Evolutionary conservation across 805 yeast species (phyloP).

Genomic region (Teunomyces stri): DNA sequence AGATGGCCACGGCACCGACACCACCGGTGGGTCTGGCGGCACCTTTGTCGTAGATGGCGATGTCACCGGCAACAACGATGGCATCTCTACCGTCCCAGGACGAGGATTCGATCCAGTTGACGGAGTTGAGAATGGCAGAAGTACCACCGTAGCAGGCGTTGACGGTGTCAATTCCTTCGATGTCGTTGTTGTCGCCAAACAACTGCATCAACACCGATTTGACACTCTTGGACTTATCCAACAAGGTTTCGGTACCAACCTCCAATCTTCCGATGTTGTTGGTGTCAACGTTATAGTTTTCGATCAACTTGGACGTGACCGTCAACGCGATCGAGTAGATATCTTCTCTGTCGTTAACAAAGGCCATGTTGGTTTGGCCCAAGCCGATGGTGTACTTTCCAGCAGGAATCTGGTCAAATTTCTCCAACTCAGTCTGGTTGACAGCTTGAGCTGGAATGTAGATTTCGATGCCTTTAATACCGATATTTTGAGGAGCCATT

Average conservation of each 20-base stretch:
- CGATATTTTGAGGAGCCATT: conserved; percentile 65
- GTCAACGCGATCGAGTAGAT: conserved; percentile 93
- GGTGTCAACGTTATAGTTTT: conserved; percentile 81
- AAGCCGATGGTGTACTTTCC: conserved; percentile 98
- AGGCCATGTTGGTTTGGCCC: conserved; percentile 98
- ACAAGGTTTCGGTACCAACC: conserved; percentile 96
- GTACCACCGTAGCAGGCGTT: conserved; percentile 99
- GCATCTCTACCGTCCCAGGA: conserved; percentile 99
- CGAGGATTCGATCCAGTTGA: conserved; percentile 94
- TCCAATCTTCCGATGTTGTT: conserved; percentile 86
- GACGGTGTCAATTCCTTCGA: conserved; percentile 93
- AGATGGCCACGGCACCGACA: conserved; percentile 93
- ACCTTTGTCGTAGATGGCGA: conserved; percentile 95
- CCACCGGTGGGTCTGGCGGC: conserved; percentile 99
- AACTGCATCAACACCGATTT: conserved; percentile 95
- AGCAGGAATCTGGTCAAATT: conserved; percentile 77
- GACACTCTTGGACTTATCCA: conserved; percentile 96
- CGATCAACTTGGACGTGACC: conserved; percentile 72
- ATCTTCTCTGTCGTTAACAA: conserved; percentile 96
- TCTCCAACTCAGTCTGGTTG: conserved; percentile 84
- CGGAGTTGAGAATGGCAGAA: conserved; percentile 85
- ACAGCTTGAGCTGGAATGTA: conserved; percentile 86
- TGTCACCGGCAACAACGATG: conserved; percentile 94
- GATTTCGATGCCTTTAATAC: conserved; percentile 94
- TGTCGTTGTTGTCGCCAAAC: conserved; percentile 81